A percentile compares a stretch with the other conserved stretches of the same genome.
Conservation (phyloP, 1,139 yeast genomes). For the Kodamaea suecica region DNA sequence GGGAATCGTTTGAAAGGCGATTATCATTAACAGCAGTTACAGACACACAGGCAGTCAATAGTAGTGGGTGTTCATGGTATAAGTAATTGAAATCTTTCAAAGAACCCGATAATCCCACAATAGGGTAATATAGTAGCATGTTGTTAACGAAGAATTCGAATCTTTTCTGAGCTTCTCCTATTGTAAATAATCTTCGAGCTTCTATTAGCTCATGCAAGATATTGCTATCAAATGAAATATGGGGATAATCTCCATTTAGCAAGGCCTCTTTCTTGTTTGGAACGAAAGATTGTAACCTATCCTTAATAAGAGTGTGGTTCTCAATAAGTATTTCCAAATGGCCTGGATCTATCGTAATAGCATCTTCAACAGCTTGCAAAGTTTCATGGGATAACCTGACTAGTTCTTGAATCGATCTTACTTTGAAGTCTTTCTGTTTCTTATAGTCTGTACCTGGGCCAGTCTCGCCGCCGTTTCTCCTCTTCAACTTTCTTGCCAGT, state of each 20-base stretch:
- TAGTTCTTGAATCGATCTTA: constrained; percentile 10
- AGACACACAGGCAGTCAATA: constrained; percentile 45
- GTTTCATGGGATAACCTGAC: constrained; percentile 11
- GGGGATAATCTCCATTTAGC: constrained; percentile 25
- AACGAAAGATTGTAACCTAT: constrained; percentile 12
- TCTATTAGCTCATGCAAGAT: constrained; percentile 39
- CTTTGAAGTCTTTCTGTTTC: neutral
- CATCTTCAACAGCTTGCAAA: constrained; percentile 9
- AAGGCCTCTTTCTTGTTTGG: constrained; percentile 1
- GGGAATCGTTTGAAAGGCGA: constrained; percentile 9
- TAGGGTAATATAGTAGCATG: constrained; percentile 48
- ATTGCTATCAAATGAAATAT: constrained; percentile 38
- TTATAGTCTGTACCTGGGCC: neutral
- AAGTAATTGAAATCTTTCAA: constrained; percentile 37
- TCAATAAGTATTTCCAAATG: constrained; percentile 8
- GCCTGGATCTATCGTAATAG: neutral
- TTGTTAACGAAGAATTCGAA: constrained; percentile 34
- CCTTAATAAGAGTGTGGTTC: constrained; percentile 6
- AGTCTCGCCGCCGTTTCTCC: constrained; percentile 8
- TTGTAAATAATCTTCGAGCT: constrained; percentile 18
- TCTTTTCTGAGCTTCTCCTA: constrained; percentile 30
- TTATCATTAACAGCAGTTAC: constrained; percentile 50
- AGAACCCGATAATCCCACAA: constrained; percentile 37
- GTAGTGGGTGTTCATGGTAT: constrained; percentile 40
- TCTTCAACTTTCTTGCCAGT: constrained; percentile 22